phyloP scores from a whole-genome alignment of 768 basidiomycete species.

The Pleurotus tuber-regium region DNA sequence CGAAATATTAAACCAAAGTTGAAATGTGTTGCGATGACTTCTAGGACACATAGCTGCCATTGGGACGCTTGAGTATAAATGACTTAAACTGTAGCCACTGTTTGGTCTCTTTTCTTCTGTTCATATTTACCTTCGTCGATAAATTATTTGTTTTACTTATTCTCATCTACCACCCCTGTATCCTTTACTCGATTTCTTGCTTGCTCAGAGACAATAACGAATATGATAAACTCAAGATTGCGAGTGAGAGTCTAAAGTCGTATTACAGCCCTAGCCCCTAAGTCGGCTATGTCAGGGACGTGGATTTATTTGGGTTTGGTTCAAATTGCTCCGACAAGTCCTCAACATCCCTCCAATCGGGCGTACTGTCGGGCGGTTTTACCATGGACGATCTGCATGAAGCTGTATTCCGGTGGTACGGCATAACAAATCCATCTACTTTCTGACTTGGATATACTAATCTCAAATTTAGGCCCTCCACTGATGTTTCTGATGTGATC shows the following conservation, averaged over 20 bases:
- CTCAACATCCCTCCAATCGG: neutral
- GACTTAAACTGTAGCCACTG: too few species aligned
- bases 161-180: too few species aligned
- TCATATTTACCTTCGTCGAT: too few species aligned
- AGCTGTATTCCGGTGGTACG: conserved; percentile 50
- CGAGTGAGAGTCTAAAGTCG: too few species aligned
- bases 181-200: neutral
- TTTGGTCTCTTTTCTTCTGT: too few species aligned
- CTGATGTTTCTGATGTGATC: conserved; percentile 54
- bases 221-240: too few species aligned
- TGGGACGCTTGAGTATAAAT: too few species aligned
- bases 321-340: neutral
- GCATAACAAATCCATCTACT: too few species aligned
- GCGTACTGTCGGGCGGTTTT: neutral
- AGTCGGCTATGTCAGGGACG: neutral
- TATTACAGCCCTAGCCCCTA: neutral
- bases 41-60: neutral
- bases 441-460: neutral
- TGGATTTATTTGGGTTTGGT: conserved; percentile 2
- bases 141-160: too few species aligned
- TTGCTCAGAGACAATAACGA: too few species aligned
- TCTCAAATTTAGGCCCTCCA: conserved; percentile 49
- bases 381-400: conserved; percentile 46
- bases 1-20: neutral
- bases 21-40: conserved; percentile 1